Base-by-base conservation (phyloP, 768 basidiomycete species). In the Gelatoporia subvermispora region DNA sequence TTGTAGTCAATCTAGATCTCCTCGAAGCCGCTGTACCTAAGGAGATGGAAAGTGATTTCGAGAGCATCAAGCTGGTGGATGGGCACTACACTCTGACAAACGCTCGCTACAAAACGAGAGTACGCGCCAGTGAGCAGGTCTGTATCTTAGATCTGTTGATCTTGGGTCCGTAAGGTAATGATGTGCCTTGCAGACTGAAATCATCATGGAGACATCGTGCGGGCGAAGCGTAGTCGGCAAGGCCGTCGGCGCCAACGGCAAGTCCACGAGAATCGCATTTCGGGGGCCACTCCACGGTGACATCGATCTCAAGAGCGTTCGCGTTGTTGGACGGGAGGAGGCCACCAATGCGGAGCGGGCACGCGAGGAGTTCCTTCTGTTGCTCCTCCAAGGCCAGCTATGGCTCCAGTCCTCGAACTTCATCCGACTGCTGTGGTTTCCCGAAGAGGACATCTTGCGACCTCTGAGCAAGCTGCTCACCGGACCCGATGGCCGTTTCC, bases 341-440 rank as follows among this genome's bases (percentile, higher is more conserved):
- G 54, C 58, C 8, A 72, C 73, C 0, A 63, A 62, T 41, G 52
- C 73, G 0, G 75, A 77, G 52, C 62, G 61, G 37, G 69, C 71
- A 3, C 62, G 67, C 3, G 68, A 72, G 13, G 59, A 65, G 35
- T 64, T 75, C 20, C 50, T 77, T 35, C 63, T 73, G 4, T 55
- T 48, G 13, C 43, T 71, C 11, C 62, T 75, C 3, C 68, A 62
- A 47, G 68, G 69, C 2, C 39, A 58, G 5, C 58, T 54, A 15
- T 50, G 51, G n/a, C 58, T 75, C 4, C 52, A 52, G 4, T 45
- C 59, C 8, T 66, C 68, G 1, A 44, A 45, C 0, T 72, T 76
- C 51, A 69, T 74, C 38, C 62, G 62, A 3, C 54, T 51, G 21
- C 20, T 77, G 8, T 77, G 74, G 74, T 73, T 75, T 58, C 65